Conservation (phyloP, 108 stramenopile species). For the Chaetoceros tenuissimus region DNA sequence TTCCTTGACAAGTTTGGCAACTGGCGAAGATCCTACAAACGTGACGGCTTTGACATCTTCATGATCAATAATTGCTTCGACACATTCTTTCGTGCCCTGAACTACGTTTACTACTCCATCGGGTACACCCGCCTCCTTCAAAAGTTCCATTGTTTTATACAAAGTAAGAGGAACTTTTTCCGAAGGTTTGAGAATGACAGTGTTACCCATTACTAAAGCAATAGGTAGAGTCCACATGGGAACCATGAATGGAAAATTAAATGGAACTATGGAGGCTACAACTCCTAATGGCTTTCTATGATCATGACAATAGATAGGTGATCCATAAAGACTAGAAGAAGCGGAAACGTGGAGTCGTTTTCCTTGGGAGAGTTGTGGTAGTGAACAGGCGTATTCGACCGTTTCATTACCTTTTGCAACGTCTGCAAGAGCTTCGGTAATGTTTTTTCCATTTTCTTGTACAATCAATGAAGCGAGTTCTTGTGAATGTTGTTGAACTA, state of each 20-base stretch:
- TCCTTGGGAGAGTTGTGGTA: slow-evolving; percentile 88
- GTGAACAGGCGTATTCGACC: slow-evolving; percentile 91
- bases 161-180: slow-evolving; percentile 90
- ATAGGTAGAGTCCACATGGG: slow-evolving; percentile 81
- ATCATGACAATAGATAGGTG: slow-evolving; percentile 72
- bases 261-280: slow-evolving; percentile 87
- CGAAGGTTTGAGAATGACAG: slow-evolving; percentile 73
- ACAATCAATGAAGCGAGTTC: slow-evolving; percentile 88
- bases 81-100: slow-evolving; percentile 53
- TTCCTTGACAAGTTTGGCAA: slow-evolving; percentile 74
- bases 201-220: slow-evolving; percentile 90
- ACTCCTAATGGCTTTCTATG: slow-evolving; percentile 87
- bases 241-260: slow-evolving; percentile 74
- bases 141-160: slow-evolving; percentile 41
- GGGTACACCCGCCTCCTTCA: slow-evolving; percentile 77
- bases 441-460: slow-evolving; percentile 94
- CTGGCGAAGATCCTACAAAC: slow-evolving; percentile 88
- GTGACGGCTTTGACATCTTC: slow-evolving; percentile 72
- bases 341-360: slow-evolving; percentile 61
- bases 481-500: slow-evolving; percentile 64
- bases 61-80: slow-evolving; percentile 63
- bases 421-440: slow-evolving; percentile 91
- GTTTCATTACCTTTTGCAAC: slow-evolving; percentile 98
- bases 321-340: no score
- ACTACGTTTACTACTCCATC: slow-evolving; percentile 81